Percentiles rank a stretch among this genome's conserved stretches.
Conservation (phyloP, 371 early-diverging fungal species). For the Quaeritorhiza haematococci region DNA sequence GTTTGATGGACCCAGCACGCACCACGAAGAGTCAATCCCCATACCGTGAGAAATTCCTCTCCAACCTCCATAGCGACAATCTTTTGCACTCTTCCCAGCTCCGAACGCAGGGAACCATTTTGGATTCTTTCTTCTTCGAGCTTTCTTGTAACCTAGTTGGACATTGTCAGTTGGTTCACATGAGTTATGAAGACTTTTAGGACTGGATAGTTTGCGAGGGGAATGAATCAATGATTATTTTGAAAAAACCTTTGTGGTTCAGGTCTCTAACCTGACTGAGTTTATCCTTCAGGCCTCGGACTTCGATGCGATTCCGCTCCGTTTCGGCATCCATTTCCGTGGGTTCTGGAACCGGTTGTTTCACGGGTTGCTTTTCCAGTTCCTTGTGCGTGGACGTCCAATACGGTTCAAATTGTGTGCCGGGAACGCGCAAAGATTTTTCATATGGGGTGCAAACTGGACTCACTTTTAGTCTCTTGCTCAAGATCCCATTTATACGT, state of each 20-base stretch:
- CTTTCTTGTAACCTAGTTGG: slow-evolving; percentile 12
- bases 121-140: slow-evolving; percentile 34
- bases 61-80: slow-evolving; percentile 26
- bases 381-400: neutral
- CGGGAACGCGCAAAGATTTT: no score
- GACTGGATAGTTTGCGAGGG: no score
- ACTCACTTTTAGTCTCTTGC: slow-evolving; percentile 16
- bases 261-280: slow-evolving; percentile 15
- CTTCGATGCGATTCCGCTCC: neutral
- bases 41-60: slow-evolving; percentile 20
- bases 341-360: neutral
- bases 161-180: neutral
- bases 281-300: slow-evolving; percentile 20
- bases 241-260: no score
- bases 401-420: no score
- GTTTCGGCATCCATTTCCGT: neutral
- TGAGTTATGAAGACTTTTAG: neutral
- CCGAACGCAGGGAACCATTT: slow-evolving; percentile 15
- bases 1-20: no score
- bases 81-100: slow-evolving; percentile 18
- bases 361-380: neutral
- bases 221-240: no score
- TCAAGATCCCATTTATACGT: slow-evolving; percentile 9
- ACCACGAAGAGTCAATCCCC: neutral
- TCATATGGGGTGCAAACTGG: neutral